phyloP scores from a whole-genome alignment of 345 rosid species.

The Cardamine resedifolia region DNA sequence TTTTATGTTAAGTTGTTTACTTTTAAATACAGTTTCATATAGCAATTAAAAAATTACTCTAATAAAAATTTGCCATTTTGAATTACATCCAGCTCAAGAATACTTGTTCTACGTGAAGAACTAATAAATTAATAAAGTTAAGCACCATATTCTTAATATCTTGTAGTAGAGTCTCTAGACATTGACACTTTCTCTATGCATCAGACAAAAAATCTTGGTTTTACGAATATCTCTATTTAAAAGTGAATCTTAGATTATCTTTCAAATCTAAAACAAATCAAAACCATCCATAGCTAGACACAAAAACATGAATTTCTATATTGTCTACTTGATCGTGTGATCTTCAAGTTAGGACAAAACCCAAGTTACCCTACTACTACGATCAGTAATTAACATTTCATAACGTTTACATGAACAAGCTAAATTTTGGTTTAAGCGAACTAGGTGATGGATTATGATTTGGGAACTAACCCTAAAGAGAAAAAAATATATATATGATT shows the following conservation, averaged over 20 bases:
- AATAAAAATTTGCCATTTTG: not conserved
- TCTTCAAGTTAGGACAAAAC: not conserved
- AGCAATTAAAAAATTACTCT: no score
- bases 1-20: not conserved
- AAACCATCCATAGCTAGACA: constrained; percentile 31
- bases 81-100: not conserved
- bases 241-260: constrained; percentile 27
- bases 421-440: not conserved
- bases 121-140: not conserved
- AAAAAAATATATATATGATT: not conserved
- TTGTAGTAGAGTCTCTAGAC: constrained; percentile 10
- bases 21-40: not conserved
- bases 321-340: constrained; percentile 20
- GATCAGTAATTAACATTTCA: not conserved
- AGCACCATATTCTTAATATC: constrained; percentile 27
- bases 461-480: not conserved
- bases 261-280: constrained; percentile 19
- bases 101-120: constrained; percentile 6
- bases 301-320: constrained; percentile 35
- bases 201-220: constrained; percentile 10
- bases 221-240: constrained; percentile 22
- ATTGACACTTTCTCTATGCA: constrained; percentile 6
- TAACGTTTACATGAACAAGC: not conserved
- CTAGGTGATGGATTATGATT: not conserved
- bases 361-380: not conserved